Conservation (phyloP, 2,329 filamentous ascomycete species). For the Penicillium frequentans region DNA sequence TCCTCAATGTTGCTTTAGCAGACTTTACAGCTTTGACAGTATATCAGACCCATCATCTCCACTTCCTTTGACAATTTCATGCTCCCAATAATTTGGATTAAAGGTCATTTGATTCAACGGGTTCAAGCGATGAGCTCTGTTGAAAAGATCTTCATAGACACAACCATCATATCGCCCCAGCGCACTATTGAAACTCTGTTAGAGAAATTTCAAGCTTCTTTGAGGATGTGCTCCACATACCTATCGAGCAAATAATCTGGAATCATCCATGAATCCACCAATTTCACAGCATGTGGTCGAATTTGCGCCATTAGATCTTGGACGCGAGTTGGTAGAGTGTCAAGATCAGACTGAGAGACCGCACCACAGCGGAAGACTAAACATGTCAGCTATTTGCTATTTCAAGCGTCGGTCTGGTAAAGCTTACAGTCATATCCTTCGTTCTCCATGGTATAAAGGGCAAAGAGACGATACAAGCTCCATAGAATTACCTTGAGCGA, state of each 20-base stretch:
- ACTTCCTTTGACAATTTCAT: conserved; percentile 26
- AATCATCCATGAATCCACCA: conserved; percentile 55
- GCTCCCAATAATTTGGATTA: conserved; percentile 40
- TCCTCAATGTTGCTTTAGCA: not conserved
- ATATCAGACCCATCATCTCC: conserved; percentile 13
- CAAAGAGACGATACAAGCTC: conserved; percentile 50
- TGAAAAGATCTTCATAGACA: conserved; percentile 55
- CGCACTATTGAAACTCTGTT: conserved; percentile 35
- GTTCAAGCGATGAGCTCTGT: conserved; percentile 53
- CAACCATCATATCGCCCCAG: conserved; percentile 53
- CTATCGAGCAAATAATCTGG: conserved; percentile 54
- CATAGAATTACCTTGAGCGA: conserved; percentile 35
- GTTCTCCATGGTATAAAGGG: conserved; percentile 49
- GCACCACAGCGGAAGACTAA: conserved; percentile 46
- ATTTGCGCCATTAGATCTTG: conserved; percentile 50
- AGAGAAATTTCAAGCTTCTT: not conserved
- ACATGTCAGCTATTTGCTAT: not conserved
- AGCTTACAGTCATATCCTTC: conserved; percentile 31
- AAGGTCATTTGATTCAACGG: conserved; percentile 53
- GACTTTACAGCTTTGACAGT: conserved; percentile 17
- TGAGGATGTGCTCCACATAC: conserved; percentile 7
- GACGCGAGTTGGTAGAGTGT: conserved; percentile 42
- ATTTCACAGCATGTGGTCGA: conserved; percentile 52
- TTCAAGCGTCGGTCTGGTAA: not conserved
- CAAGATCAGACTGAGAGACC: conserved; percentile 42